Evolutionary conservation across 139 green algal genomes (phyloP), one percentile per base, ranked within the genome.

Genomic region (Haematococcus lacustris): DNA sequence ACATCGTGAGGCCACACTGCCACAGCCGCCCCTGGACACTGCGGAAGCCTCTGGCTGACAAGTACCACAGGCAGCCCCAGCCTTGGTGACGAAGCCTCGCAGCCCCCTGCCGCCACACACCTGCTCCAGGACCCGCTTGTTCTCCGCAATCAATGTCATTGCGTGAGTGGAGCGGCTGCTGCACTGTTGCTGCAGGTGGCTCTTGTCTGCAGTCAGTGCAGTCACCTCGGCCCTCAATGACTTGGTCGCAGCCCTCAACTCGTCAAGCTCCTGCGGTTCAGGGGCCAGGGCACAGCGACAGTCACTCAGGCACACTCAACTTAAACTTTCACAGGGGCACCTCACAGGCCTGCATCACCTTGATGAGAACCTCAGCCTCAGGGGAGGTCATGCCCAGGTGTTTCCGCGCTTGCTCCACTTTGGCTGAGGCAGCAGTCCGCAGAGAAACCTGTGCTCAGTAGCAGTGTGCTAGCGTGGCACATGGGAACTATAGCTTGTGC

Each of bases 81-180:
- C 25, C 25, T 37, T 17, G 57, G 26, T 33, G 26, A 5, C 13
- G 17, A 33, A 40, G 30, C 62, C 9, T n/a, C n/a, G 32, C 9
- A 7, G 60, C 1, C n/a, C 75, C 78, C 73, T 83, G 78, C 50
- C n/a, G n/a, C n/a, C n/a, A n/a, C 38, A 26, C 3, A 76, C 78
- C 74, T 84, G 78, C 57, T 80, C 79, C 26, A 79, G 39, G 28
- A 84, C 67, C 51, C 79, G 59, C 68, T 81, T 84, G 79, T 84
- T 84, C 32, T 84, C 79, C 0, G 70, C 68, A n/a, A 84, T 84
- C 21, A 84, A 71, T 17, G 79, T 84, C 79, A 84, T 84, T 67
- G 73, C 79, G 61, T 84, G 79, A 32, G 77, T 68, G 37, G 79
- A 81, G 30, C 79, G 67, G 68, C 57, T 77, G 40, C 81, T 75